Conservation (phyloP, 169 alveolate species). For the Plasmodium cynomolgi region DNA sequence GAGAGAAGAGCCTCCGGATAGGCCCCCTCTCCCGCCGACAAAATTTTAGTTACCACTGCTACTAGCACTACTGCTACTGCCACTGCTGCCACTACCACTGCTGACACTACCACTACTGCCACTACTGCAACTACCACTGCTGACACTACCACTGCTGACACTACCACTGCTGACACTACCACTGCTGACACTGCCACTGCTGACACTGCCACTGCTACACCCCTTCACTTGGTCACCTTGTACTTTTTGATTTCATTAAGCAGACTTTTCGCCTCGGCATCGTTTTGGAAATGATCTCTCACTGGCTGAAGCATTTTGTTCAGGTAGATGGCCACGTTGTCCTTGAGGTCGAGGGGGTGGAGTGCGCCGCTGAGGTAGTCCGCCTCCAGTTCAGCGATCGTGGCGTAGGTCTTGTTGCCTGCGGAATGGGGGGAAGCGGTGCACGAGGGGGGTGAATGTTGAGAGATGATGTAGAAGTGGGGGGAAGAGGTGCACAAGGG, state of each 20-base stretch:
- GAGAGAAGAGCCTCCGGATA: background rate
- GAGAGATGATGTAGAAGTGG: background rate
- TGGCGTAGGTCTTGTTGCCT: slow-evolving; percentile 88
- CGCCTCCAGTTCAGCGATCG: slow-evolving; percentile 90
- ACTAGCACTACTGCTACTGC: too few species aligned
- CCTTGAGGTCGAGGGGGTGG: slow-evolving; percentile 97
- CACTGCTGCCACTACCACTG: too few species aligned
- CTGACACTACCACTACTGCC: too few species aligned
- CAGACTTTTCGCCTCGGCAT: slow-evolving; percentile 91
- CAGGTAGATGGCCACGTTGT: slow-evolving; percentile 90
- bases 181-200: too few species aligned
- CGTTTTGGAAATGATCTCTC: slow-evolving; percentile 93
- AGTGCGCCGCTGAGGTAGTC: slow-evolving; percentile 92
- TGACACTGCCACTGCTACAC: too few species aligned
- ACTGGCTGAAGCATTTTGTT: slow-evolving; percentile 96
- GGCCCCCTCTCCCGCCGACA: background rate
- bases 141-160: too few species aligned
- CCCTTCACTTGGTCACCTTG: slow-evolving; percentile 82
- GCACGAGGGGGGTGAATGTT: background rate
- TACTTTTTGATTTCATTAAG: slow-evolving; percentile 88
- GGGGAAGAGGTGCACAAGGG: too few species aligned
- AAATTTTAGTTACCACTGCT: background rate
- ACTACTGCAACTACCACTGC: too few species aligned
- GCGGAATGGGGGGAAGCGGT: slow-evolving; percentile 45
- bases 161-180: too few species aligned